A percentile compares a stretch with the other conserved stretches of the same genome.
These are phyloP conservation scores for Lunularia cruciata DNA, from an alignment of 225 moss, liverwort and hornwort species.

Conservation along the genomic window DNA sequence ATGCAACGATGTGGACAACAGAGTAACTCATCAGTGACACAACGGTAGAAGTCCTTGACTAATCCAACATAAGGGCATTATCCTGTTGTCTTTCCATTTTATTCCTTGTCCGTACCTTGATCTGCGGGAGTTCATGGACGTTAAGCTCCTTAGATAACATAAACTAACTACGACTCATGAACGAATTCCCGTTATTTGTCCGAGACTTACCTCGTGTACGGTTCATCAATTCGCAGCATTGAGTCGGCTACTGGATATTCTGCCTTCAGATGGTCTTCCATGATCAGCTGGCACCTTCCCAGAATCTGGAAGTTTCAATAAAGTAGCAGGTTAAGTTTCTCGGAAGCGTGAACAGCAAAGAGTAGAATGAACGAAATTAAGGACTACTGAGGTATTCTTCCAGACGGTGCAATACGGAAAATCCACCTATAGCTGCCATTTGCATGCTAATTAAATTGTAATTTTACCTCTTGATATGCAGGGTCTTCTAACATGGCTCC, in stretches of 20 bases:
- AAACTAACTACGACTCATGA: too few species aligned
- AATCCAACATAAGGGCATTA: constrained; percentile 12
- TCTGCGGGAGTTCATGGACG: constrained; percentile 1
- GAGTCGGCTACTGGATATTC: constrained; percentile 24
- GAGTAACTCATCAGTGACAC: constrained; percentile 5
- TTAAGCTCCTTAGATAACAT: constrained; percentile 1
- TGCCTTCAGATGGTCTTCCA: constrained; percentile 25
- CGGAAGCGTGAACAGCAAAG: too few species aligned
- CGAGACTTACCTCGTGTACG: constrained; percentile 14
- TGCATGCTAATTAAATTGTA: not conserved
- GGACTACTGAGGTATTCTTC: not conserved
- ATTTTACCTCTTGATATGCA: constrained; percentile 29
- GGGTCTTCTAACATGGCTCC: constrained; percentile 23
- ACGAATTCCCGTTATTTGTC: too few species aligned
- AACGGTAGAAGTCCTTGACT: constrained; percentile 1
- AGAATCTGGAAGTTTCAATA: constrained; percentile 12
- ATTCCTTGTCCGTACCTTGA: not conserved
- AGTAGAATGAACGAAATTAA: not conserved
- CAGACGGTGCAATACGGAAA: not conserved
- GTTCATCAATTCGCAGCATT: not conserved
- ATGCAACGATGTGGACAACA: constrained; percentile 5
- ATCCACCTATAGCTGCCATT: not conserved
- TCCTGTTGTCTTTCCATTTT: not conserved
- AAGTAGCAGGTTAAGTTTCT: not conserved
- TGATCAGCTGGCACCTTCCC: constrained; percentile 1